Conservation (phyloP, 106 monocot species). For the Dendrobium chrysotoxum region DNA sequence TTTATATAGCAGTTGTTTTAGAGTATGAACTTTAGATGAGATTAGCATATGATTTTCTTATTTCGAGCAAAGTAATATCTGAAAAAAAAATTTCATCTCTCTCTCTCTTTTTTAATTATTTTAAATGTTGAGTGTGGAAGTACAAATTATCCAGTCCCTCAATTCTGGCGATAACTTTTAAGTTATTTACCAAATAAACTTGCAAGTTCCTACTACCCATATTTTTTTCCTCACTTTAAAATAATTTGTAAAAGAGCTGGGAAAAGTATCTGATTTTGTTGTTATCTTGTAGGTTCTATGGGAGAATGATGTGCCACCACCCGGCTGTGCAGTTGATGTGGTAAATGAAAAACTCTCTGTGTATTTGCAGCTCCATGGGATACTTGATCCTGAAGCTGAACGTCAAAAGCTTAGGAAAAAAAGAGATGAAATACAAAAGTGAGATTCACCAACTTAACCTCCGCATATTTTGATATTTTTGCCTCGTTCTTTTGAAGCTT, state of each 20-base stretch:
- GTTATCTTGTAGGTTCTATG: conserved; percentile 30
- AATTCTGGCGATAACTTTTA: too few species aligned
- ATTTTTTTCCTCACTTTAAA: too few species aligned
- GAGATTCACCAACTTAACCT: conserved; percentile 15
- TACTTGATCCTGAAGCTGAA: conserved; percentile 67
- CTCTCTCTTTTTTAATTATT: too few species aligned
- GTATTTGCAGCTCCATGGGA: conserved; percentile 54
- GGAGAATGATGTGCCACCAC: conserved; percentile 29
- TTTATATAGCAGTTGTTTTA: neutral
- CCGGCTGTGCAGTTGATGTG: conserved; percentile 51
- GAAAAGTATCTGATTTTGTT: conserved; percentile 11
- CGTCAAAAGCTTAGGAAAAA: conserved; percentile 66
- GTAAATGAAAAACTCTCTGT: conserved; percentile 64
- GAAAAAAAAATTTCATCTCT: too few species aligned
- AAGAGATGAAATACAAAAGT: conserved; percentile 75
- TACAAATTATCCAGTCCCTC: too few species aligned
- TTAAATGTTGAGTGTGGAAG: too few species aligned
- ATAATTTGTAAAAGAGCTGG: neutral
- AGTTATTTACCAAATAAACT: too few species aligned
- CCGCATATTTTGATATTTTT: neutral
- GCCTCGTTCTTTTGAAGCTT: neutral
- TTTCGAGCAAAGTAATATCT: too few species aligned
- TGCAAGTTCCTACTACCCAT: too few species aligned
- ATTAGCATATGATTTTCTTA: too few species aligned
- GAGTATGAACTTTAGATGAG: too few species aligned